Evolutionary conservation across 2,329 filamentous ascomycete species (phyloP), one percentile per base, ranked within the genome.

Genomic region (Gliomastix tumulicola): DNA sequence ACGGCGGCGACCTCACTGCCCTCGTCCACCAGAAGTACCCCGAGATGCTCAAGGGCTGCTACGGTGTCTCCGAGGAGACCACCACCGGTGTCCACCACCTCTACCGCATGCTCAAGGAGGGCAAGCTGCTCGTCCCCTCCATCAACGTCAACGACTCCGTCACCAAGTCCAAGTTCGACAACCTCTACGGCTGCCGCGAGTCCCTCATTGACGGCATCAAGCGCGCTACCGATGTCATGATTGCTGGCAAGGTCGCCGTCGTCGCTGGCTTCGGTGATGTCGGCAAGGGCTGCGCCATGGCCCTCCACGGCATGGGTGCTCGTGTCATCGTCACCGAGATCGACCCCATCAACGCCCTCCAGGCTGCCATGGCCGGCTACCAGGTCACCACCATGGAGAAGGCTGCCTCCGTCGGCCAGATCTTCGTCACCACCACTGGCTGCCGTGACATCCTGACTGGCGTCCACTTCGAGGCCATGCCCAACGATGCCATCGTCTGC

Each of bases 81-180:
- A 98, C 90, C 68, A 98, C 90, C 37, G 90, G 90, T 79, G 90
- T 98, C 59, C 92, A 97, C 84, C 90, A 97, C 77, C 79, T 98
- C 44, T 98, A 97, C 85, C 80, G 82, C 63, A 96, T 96, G 89
- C 73, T 97, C 65, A 96, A 92, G 79, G 82, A 86, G 54, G 78
- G 79, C 64, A 76, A 80, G 67, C 88, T 97, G 49, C 83, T 95
- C 46, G 86, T 95, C 50, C 92, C 92, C 51, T 78, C 90, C 68
- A 88, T 97, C 82, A 98, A 98, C 70, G 90, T 98, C 78, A 97
- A 98, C 76, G 90, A 98, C 82, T 89, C 85, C 42, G 90, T 98
- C 63, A 98, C 92, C 69, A 98, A 97, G 84, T 95, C 88, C 72
- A 98, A 98, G 81, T 98, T 98, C 66, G 92, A 97, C 81, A 98